These are phyloP conservation scores for Dichotomopilus funicola DNA, from an alignment of 2,329 filamentous ascomycete species.

Conservation along the genomic window DNA sequence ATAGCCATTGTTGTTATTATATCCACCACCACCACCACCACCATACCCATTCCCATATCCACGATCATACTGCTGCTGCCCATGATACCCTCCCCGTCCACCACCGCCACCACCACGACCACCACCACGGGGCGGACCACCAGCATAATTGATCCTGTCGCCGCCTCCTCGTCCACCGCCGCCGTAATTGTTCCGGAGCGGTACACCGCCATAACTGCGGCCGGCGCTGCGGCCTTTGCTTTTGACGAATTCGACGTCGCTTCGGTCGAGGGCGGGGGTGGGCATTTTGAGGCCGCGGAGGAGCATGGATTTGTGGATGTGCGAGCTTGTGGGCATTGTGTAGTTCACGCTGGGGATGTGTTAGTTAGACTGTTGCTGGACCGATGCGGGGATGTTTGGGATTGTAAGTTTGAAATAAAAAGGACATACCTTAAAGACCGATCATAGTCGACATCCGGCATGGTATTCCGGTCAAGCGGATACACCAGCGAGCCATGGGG, in stretches of 20 bases:
- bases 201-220: slow-evolving; percentile 61
- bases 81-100: slow-evolving; percentile 12
- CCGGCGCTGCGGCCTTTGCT: slow-evolving; percentile 58
- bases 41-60: slow-evolving; percentile 19
- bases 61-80: slow-evolving; percentile 7
- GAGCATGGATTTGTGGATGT: slow-evolving; percentile 89
- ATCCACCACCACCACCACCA: slow-evolving; percentile 5
- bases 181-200: slow-evolving; percentile 33
- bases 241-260: slow-evolving; percentile 68
- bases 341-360: slow-evolving; percentile 63
- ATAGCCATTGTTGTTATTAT: slow-evolving; percentile 3
- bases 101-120: slow-evolving; percentile 14
- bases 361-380: slow-evolving; percentile 26
- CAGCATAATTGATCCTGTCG: slow-evolving; percentile 48
- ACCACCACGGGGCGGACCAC: slow-evolving; percentile 14
- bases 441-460: slow-evolving; percentile 78
- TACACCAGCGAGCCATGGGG: slow-evolving; percentile 77
- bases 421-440: slow-evolving; percentile 69
- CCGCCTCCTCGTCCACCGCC: slow-evolving; percentile 38
- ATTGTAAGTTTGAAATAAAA: neutral
- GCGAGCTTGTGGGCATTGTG: slow-evolving; percentile 65
- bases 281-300: slow-evolving; percentile 75
- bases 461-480: slow-evolving; percentile 62
- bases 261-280: slow-evolving; percentile 62
- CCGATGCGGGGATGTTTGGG: neutral